phyloP scores from a whole-genome alignment of 352 stramenopile species.

The Blastocystis sp. region DNA sequence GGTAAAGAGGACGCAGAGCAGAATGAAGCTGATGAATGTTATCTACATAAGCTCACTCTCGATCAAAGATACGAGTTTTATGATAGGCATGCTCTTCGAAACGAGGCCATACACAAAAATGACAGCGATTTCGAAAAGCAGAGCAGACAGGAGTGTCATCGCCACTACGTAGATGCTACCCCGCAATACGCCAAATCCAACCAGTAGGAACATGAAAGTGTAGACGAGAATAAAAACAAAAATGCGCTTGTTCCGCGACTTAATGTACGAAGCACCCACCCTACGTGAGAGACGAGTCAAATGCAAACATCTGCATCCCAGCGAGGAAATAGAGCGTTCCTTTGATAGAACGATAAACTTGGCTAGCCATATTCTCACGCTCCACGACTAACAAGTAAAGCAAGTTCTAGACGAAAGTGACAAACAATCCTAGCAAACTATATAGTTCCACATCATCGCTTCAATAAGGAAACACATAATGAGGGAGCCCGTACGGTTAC shows the following conservation, averaged over 20 bases:
- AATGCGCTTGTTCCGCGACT: neutral
- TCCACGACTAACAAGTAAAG: neutral
- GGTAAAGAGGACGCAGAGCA: constrained; percentile 11
- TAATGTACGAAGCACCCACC: constrained; percentile 7
- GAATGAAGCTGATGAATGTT: neutral
- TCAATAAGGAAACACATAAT: constrained; percentile 12
- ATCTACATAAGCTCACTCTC: neutral
- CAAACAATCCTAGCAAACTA: neutral
- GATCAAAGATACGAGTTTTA: neutral
- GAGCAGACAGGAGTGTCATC: neutral
- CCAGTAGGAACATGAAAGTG: neutral
- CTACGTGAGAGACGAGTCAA: neutral
- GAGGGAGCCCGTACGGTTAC: neutral
- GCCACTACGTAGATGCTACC: neutral
- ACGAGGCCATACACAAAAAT: constrained; percentile 6
- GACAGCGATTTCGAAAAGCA: neutral
- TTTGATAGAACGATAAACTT: neutral
- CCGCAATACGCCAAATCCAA: neutral
- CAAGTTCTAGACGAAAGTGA: neutral
- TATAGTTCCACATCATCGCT: constrained; percentile 1
- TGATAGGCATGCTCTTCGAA: neutral
- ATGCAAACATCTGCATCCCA: neutral
- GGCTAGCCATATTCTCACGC: neutral
- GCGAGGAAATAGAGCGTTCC: constrained; percentile 10
- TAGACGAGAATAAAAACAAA: constrained; percentile 11